Evolutionary conservation across 208 protist species (phyloP).

Genomic region (Balamuthia mandrillaris): DNA sequence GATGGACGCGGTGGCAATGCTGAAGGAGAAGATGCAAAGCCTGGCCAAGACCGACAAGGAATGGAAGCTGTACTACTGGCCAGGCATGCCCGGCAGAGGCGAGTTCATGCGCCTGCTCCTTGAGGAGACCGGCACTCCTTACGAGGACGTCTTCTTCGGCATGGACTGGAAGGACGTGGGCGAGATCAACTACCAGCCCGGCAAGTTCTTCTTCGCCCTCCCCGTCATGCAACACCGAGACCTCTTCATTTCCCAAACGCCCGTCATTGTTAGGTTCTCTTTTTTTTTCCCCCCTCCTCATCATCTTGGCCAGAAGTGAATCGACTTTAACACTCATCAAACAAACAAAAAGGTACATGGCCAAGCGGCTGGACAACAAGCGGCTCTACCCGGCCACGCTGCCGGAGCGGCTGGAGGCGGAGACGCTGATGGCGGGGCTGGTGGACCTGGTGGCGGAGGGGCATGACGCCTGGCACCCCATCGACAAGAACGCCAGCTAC

Average conservation of each 20-base stretch:
- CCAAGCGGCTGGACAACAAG: neutral
- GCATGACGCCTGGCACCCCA: neutral
- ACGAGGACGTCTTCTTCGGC: neutral
- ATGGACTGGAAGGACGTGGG: neutral
- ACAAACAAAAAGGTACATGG: constrained; percentile 18
- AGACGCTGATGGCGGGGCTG: neutral
- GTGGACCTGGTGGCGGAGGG: neutral
- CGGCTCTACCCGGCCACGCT: neutral
- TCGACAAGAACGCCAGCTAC: neutral
- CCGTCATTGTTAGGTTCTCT: neutral
- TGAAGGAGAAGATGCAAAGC: too few species aligned
- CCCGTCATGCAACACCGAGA: neutral
- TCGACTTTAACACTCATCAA: too few species aligned
- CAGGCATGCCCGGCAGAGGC: neutral
- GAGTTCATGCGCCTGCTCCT: constrained; percentile 9
- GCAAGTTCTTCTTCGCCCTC: neutral
- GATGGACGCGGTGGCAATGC: too few species aligned
- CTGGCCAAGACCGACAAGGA: too few species aligned
- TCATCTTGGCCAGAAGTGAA: neutral
- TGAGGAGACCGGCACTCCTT: neutral
- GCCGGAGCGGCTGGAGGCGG: neutral
- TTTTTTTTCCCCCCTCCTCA: neutral
- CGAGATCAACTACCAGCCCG: neutral
- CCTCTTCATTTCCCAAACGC: neutral
- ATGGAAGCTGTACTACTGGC: neutral